Evolutionary conservation across 768 basidiomycete species (phyloP).

Genomic region (Tremella yokohamensis): DNA sequence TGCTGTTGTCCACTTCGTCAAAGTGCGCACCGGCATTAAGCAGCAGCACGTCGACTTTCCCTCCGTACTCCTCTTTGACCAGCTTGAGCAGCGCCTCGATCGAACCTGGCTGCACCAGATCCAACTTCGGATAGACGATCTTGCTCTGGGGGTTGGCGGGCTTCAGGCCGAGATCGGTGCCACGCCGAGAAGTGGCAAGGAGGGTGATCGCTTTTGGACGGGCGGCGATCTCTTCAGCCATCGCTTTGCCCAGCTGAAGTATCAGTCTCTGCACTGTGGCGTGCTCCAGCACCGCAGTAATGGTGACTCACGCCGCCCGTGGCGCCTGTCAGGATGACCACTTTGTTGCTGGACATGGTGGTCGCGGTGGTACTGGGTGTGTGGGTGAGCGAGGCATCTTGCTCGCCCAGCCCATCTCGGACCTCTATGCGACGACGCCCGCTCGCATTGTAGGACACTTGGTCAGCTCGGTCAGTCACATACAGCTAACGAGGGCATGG

Average conservation of each 20-base stretch:
- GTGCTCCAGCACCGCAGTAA: too few relatives aligned
- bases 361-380: too few relatives aligned
- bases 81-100: conserved; percentile 1
- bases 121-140: conserved; percentile 1
- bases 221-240: not conserved
- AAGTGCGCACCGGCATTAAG: not conserved
- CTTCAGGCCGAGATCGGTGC: not conserved
- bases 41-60: not conserved
- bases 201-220: not conserved
- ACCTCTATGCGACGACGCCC: too few relatives aligned
- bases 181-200: not conserved
- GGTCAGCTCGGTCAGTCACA: too few relatives aligned
- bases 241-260: not conserved
- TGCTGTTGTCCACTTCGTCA: not conserved
- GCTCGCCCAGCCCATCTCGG: too few relatives aligned
- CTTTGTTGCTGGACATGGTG: not conserved
- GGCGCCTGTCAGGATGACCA: not conserved
- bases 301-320: conserved; percentile 4
- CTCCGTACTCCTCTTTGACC: not conserved
- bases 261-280: too few relatives aligned
- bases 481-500: too few relatives aligned
- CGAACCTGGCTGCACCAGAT: not conserved
- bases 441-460: too few relatives aligned
- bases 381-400: too few relatives aligned
- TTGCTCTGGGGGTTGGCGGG: not conserved